Base-by-base conservation (phyloP, 176 grass and related monocot species). In the Cenchrus americanus region DNA sequence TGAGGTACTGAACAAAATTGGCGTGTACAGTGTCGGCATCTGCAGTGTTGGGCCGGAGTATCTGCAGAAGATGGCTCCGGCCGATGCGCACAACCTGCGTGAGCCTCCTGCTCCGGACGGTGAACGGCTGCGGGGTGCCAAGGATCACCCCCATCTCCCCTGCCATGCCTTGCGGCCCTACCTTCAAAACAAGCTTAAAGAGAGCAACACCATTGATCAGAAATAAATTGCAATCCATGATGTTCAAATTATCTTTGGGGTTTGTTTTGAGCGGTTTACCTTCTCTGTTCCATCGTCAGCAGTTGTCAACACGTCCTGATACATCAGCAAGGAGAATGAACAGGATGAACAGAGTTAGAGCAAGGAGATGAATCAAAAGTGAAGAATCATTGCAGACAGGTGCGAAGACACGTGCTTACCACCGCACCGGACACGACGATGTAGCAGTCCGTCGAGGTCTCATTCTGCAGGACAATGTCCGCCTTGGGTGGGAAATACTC, bases 61-160 rank as follows among this genome's bases (percentile, higher is more conserved):
- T 78, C 51, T 75, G 80, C 50, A 61, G 46, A 47, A 94, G 72
- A 83, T 84, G 92, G 41, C 5, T 74, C 18, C n/a, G 86, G 80
- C 59, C 78, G 71, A 91, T 62, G 65, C 83, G 76, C 50, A 91
- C 80, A 0, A 83, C 83, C 71, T 94, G 75, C 7, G 86, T 77
- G 59, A 94, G 76, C 18, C 42, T 73, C 65, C 66, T 84, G 86
- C 75, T 81, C 6, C 92, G 79, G 42, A 91, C 62, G 26, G 88
- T 88, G 65, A 94, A 91, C 0, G 92, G 92, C 64, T 91, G 92
- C 8, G 92, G 86, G 43, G 78, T 83, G 83, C 88, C 76, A 43
- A 94, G 23, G 41, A 94, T 73, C 40, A 91, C 92, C 13, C 86
- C 88, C 2, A 91, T 69, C 9, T 94, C 92, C 42, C 92, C 92